Base-by-base conservation (phyloP, 306 rosid species). In the Rosa rugosa region DNA sequence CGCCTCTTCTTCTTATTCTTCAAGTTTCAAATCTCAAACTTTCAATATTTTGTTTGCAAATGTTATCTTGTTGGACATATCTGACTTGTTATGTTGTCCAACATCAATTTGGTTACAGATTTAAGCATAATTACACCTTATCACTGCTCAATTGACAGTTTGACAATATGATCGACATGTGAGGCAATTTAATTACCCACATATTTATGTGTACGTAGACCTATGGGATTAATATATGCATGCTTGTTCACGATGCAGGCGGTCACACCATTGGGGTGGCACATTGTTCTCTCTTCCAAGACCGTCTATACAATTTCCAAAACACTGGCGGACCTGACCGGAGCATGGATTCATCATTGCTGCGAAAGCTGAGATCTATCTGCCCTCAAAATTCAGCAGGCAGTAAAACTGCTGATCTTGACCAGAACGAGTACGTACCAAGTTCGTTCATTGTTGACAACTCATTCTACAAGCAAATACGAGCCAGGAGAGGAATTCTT, bases 191-290 rank as follows among this genome's bases (percentile, higher is more conserved):
- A 31, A 31, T 31, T 2, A 1, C 36, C 36, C 36, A 31, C 3
- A 31, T 31, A 31, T 31, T 31, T 31, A 31, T 31, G 36, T 31
- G 36, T 31, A 31, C 36, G 3, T 27, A 27, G 20, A 13, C 53
- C 9, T 14, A 53, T 71, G 75, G 27, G 5, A 16, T 51, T 25
- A 11, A 5, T 16, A 46, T 11, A 69, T 42, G 41, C 7, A 13
- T 31, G 63, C 5, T 20, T 36, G 13, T 17, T 72, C 11, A 38
- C 41, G 8, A 44, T 73, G 14, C n/a, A 86, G 89, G 89, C 8
- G 85, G 85, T 27, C 89, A 86, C 73, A 86, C 85, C 0, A 79
- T 86, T 54, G 87, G 89, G 18, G 68, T 71, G 23, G 60, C 87
- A 66, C 87, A 81, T 12, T 86, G 89, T 66, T 0, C 0, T 47